Evolutionary conservation across 495 filamentous ascomycete genomes (phyloP).

Genomic region (Saxophila tyrrhenica): DNA sequence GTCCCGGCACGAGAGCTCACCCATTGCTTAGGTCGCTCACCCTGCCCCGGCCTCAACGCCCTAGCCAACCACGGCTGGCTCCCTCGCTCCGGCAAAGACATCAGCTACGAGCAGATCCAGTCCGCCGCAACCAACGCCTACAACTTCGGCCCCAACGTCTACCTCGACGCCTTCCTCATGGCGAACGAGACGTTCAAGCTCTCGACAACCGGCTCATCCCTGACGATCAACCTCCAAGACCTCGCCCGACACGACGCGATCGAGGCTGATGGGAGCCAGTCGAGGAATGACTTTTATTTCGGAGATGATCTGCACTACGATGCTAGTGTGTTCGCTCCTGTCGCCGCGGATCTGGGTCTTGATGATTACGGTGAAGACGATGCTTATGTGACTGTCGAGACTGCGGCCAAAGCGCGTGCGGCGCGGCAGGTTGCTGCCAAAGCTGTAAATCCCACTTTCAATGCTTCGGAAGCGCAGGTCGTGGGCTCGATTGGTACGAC

Average conservation of each 20-base stretch:
- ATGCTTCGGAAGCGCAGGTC: background rate
- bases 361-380: background rate
- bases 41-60: slow-evolving; percentile 21
- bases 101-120: slow-evolving; percentile 24
- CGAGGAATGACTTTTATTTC: slow-evolving; percentile 1
- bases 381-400: background rate
- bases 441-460: background rate
- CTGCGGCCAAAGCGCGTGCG: background rate
- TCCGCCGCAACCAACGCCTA: background rate
- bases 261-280: background rate
- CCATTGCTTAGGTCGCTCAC: slow-evolving; percentile 10
- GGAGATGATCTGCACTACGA: slow-evolving; percentile 2
- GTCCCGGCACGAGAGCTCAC: too few species aligned
- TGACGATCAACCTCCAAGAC: slow-evolving; percentile 1
- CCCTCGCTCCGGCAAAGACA: slow-evolving; percentile 28
- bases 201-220: background rate
- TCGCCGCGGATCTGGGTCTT: background rate
- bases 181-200: slow-evolving; percentile 1
- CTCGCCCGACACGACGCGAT: background rate
- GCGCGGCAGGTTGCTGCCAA: background rate
- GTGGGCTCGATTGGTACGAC: background rate
- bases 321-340: background rate
- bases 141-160: background rate
- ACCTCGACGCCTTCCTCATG: background rate
- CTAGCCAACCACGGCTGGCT: slow-evolving; percentile 20